Evolutionary conservation across 1,284 basidiomycete species (phyloP).

Genomic region (Sporisorium iseilematis-ciliati): DNA sequence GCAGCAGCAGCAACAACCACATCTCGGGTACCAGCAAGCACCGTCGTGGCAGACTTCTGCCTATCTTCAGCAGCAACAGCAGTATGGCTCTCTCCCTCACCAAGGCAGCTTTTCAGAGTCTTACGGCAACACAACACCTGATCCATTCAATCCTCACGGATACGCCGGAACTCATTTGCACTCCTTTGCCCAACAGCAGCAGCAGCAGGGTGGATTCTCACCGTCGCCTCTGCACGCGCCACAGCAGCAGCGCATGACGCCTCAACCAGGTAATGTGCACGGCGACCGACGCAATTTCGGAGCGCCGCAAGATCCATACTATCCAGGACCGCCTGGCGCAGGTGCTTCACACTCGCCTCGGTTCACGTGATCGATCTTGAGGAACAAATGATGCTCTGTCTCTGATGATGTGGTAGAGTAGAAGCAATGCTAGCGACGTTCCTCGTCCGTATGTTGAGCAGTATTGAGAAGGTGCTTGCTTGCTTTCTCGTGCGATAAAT

Average conservation of each 20-base stretch:
- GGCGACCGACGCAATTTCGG: constrained; percentile 10
- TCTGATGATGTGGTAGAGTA: neutral
- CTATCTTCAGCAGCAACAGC: constrained; percentile 31
- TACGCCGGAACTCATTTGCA: constrained; percentile 20
- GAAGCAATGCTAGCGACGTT: neutral
- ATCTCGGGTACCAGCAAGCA: constrained; percentile 9
- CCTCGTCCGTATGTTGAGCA: neutral
- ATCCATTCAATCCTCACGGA: constrained; percentile 43
- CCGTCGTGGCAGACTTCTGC: constrained; percentile 13
- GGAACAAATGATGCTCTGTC: neutral
- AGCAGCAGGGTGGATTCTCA: constrained; percentile 10
- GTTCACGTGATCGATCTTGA: constrained; percentile 2
- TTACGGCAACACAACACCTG: constrained; percentile 38
- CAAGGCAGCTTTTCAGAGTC: constrained; percentile 10
- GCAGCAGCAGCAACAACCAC: constrained; percentile 21
- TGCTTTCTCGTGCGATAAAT: constrained; percentile 18
- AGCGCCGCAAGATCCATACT: constrained; percentile 21
- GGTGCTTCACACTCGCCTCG: constrained; percentile 13
- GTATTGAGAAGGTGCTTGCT: neutral
- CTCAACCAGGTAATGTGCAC: constrained; percentile 26
- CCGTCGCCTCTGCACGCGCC: constrained; percentile 11
- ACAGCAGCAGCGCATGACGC: constrained; percentile 23
- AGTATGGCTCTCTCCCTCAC: neutral
- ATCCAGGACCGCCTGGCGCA: constrained; percentile 19
- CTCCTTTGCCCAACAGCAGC: constrained; percentile 9